These are phyloP conservation scores for Evansstolkia leycettana DNA, from an alignment of 495 filamentous ascomycete genomes.

Conservation along the genomic window DNA sequence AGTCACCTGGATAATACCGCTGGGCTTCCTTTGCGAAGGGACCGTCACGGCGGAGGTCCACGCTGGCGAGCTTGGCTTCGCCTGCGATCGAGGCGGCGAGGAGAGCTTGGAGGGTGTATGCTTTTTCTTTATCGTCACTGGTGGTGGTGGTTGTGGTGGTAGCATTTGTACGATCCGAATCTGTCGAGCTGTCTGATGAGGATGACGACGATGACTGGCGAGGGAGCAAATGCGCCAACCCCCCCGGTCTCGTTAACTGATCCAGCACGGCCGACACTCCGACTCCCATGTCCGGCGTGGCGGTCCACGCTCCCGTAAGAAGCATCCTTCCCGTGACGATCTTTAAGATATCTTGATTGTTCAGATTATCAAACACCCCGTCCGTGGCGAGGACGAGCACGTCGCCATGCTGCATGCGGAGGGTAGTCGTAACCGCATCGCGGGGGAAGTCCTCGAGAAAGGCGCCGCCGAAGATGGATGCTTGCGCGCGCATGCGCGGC, in stretches of 20 bases:
- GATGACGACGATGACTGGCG: constrained; percentile 4
- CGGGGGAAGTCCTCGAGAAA: constrained; percentile 68
- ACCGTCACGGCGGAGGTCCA: constrained; percentile 66
- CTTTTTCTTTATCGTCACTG: too few species aligned
- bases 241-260: constrained; percentile 36
- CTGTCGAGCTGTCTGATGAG: too few species aligned
- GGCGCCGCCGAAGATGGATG: constrained; percentile 67
- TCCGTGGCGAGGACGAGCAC: constrained; percentile 86
- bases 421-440: constrained; percentile 68
- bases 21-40: constrained; percentile 93
- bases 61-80: constrained; percentile 74
- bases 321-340: constrained; percentile 68
- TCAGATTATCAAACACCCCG: constrained; percentile 96
- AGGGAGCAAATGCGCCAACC: constrained; percentile 16
- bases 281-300: constrained; percentile 38
- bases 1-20: constrained; percentile 69
- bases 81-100: constrained; percentile 63
- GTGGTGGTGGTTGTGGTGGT: constrained; percentile 3
- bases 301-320: constrained; percentile 58
- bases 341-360: constrained; percentile 71
- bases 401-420: constrained; percentile 76
- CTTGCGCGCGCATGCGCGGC: constrained; percentile 59
- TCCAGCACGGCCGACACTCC: constrained; percentile 42
- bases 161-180: constrained; percentile 2
- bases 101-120: constrained; percentile 51